Base-by-base conservation (phyloP, 306 rosid species). In the Carpinus fangiana region DNA sequence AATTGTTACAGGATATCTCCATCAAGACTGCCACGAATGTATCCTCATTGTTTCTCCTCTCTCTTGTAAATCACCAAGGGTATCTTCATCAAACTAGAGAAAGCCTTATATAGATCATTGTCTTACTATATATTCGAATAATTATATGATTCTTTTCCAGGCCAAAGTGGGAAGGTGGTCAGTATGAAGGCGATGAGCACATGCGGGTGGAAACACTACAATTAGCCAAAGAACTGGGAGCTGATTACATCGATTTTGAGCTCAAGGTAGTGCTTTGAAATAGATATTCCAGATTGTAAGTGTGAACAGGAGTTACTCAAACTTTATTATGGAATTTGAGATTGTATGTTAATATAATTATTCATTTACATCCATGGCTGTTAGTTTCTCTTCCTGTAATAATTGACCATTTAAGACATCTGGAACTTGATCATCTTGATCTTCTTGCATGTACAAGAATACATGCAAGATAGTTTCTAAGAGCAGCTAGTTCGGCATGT, bases 201-300 rank as follows among this genome's bases (percentile, higher is more conserved):
- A 38, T 41, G 21, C 53, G 82, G 66, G 5, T 76, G 73, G 84
- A 87, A 75, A 70, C 82, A 45, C 84, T 87, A 7, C 53, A 26
- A 12, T 45, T 56, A 4, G 90, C 88, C 36, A 3, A 45, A 72
- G 84, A 84, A 75, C 36, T 87, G 60, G 90, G 87, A 56, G 90
- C 87, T 65, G 90, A 87, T 76, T 87, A 75, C 69, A 57, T 87
- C 26, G 87, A 86, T 8, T 61, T 75, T 70, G 90, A 86, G 71
- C 73, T 86, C 18, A 73, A 81, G 90, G 90, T 82, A 57, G 17
- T 52, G 34, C 70, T 61, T 77, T 51, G 14, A 47, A 47, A 66
- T 26, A 45, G 7, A 8, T 50, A 10, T 36, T 67, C 8, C 0
- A 38, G 23, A 41, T 38, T 18, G 72, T 5, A 67, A 67, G 26